A percentile compares a stretch with the other conserved stretches of the same genome.
phyloP scores from a whole-genome alignment of 2,329 filamentous ascomycete genomes.

The Fusarium staphyleae region DNA sequence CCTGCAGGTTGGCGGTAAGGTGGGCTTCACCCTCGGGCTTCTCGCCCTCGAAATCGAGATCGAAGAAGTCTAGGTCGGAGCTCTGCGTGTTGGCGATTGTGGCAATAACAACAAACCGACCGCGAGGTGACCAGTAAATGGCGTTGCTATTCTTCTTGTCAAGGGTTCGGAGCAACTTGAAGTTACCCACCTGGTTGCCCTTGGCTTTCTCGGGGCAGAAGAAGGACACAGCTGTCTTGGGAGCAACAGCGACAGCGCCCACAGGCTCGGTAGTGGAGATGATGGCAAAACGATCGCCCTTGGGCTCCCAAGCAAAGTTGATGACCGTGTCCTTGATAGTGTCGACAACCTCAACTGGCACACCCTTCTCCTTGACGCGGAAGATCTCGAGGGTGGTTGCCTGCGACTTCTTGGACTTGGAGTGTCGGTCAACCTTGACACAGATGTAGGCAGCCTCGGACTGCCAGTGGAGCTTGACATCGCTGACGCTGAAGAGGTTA shows the following conservation, averaged over 20 bases:
- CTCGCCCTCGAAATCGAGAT: constrained; percentile 97
- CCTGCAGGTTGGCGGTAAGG: constrained; percentile 89
- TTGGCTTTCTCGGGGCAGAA: constrained; percentile 97
- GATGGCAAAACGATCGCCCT: constrained; percentile 95
- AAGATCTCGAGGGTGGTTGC: constrained; percentile 98
- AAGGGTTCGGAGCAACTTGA: constrained; percentile 92
- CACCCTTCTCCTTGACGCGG: constrained; percentile 95
- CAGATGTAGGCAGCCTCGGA: constrained; percentile 93
- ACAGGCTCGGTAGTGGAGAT: constrained; percentile 91
- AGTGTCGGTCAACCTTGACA: constrained; percentile 98
- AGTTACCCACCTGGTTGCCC: constrained; percentile 82
- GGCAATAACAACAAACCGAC: constrained; percentile 92
- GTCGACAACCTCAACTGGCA: constrained; percentile 97
- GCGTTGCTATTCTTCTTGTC: constrained; percentile 99
- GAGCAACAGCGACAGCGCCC: constrained; percentile 79
- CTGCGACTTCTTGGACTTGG: constrained; percentile 98
- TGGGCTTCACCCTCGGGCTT: constrained; percentile 94
- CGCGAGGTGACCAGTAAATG: constrained; percentile 98
- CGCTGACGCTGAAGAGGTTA: constrained; percentile 97
- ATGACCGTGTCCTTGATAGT: constrained; percentile 98
- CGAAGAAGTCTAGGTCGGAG: constrained; percentile 97
- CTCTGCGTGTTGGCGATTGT: constrained; percentile 92
- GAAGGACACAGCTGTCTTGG: constrained; percentile 95
- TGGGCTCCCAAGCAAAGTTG: constrained; percentile 99
- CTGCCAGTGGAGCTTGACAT: constrained; percentile 99